Conservation (phyloP, 2,329 filamentous ascomycete species). For the Cladosporium sp. region DNA sequence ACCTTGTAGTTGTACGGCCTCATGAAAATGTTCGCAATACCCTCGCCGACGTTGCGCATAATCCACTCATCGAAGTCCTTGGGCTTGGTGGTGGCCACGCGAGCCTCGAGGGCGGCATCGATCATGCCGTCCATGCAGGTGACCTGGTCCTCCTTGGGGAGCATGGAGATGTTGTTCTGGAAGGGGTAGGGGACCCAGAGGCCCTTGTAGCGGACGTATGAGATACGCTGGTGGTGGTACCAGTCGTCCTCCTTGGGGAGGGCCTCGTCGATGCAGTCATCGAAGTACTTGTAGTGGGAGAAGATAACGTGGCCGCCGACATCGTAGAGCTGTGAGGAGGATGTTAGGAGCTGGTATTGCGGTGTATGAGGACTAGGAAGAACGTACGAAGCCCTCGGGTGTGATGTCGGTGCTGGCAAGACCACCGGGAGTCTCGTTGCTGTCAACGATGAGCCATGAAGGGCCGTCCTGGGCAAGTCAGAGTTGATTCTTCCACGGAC, state of each 20-base stretch:
- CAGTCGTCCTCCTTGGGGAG: constrained; percentile 92
- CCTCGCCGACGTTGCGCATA: constrained; percentile 82
- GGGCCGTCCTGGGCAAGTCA: constrained; percentile 67
- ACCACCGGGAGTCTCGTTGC: constrained; percentile 87
- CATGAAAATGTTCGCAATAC: constrained; percentile 96
- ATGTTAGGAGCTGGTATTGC: constrained; percentile 14
- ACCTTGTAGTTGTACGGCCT: constrained; percentile 99
- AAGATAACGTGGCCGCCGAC: constrained; percentile 98
- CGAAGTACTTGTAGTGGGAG: constrained; percentile 99
- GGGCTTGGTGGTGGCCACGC: constrained; percentile 86
- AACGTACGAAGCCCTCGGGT: constrained; percentile 92
- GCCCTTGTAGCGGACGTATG: constrained; percentile 95
- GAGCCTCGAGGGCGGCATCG: constrained; percentile 83
- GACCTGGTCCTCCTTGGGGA: constrained; percentile 96
- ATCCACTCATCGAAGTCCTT: constrained; percentile 99
- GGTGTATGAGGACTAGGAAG: constrained; percentile 9
- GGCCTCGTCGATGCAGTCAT: constrained; percentile 97
- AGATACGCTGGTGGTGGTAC: constrained; percentile 98
- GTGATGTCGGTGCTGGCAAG: constrained; percentile 94
- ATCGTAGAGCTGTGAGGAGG: constrained; percentile 76
- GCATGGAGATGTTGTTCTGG: constrained; percentile 99
- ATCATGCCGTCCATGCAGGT: constrained; percentile 93
- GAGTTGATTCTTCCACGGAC: neutral
- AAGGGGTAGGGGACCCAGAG: constrained; percentile 99
- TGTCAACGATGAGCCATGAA: constrained; percentile 95